phyloP scores from a whole-genome alignment of 495 filamentous ascomycete species.

The Cercophora sp. region DNA sequence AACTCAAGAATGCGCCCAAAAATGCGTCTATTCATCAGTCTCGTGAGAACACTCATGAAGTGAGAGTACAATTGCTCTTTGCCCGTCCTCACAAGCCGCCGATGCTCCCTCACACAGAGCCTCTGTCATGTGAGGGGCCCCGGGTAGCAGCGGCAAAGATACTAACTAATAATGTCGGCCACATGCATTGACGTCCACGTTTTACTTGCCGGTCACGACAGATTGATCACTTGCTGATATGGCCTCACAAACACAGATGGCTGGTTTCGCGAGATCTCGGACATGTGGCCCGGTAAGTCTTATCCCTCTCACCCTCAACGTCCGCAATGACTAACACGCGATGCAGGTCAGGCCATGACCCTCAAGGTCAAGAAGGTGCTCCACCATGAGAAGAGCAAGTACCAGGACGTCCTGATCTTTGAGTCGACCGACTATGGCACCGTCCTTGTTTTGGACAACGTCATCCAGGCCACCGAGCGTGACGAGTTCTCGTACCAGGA shows the following conservation, averaged over 20 bases:
- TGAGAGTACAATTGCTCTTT: no score
- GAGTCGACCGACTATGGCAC: conserved; percentile 94
- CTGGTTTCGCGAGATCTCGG: conserved; percentile 97
- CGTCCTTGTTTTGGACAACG: conserved; percentile 97
- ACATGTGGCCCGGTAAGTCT: conserved; percentile 87
- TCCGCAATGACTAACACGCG: not conserved
- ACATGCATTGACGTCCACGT: no score
- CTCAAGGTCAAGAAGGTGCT: conserved; percentile 96
- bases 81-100: no score
- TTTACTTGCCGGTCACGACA: no score
- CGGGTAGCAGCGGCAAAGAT: no score
- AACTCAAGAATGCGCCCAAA: no score
- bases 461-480: conserved; percentile 96
- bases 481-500: conserved; percentile 99
- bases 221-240: conserved; percentile 4
- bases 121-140: no score
- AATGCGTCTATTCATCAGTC: no score
- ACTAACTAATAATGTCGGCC: no score
- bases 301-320: not conserved
- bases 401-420: conserved; percentile 98
- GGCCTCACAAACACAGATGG: conserved; percentile 68
- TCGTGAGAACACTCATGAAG: no score
- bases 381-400: conserved; percentile 98
- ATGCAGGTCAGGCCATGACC: conserved; percentile 84
- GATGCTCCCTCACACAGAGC: no score